Conservation (phyloP, 73 alveolate species). For the Uronychia binucleata region DNA sequence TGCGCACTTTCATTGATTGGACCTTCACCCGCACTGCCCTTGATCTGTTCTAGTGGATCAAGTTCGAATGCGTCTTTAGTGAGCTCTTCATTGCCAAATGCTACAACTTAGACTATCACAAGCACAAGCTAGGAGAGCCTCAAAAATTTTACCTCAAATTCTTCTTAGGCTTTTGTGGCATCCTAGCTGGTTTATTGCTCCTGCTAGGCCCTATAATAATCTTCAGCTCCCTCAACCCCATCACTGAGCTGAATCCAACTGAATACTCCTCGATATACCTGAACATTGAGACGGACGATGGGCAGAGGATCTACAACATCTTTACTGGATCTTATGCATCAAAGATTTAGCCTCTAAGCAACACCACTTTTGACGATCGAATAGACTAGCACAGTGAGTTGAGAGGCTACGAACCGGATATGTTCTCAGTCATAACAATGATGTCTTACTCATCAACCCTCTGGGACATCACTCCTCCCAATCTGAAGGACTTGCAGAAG, state of each 20-base stretch:
- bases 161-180: conserved; percentile 65
- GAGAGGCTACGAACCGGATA: conserved; percentile 49
- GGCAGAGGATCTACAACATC: conserved; percentile 12
- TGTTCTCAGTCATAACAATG: conserved; percentile 63
- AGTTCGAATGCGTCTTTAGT: conserved; percentile 84
- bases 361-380: background rate
- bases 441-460: conserved; percentile 57
- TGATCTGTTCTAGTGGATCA: conserved; percentile 88
- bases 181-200: conserved; percentile 61
- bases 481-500: background rate
- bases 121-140: conserved; percentile 67
- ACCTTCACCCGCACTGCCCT: conserved; percentile 84
- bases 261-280: conserved; percentile 70
- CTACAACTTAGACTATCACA: conserved; percentile 13
- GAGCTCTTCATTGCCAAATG: conserved; percentile 80
- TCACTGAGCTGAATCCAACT: conserved; percentile 68
- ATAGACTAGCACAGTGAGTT: conserved; percentile 16
- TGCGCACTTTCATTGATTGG: conserved; percentile 91
- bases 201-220: conserved; percentile 87
- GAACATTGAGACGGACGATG: conserved; percentile 18
- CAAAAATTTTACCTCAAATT: conserved; percentile 54
- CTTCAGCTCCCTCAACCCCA: conserved; percentile 90
- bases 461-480: conserved; percentile 76
- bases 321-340: conserved; percentile 11
- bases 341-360: background rate